Percentiles rank a stretch among this genome's conserved stretches.
These are phyloP conservation scores for Halteria grandinella DNA, from an alignment of 73 alveolate species.

Conservation along the genomic window DNA sequence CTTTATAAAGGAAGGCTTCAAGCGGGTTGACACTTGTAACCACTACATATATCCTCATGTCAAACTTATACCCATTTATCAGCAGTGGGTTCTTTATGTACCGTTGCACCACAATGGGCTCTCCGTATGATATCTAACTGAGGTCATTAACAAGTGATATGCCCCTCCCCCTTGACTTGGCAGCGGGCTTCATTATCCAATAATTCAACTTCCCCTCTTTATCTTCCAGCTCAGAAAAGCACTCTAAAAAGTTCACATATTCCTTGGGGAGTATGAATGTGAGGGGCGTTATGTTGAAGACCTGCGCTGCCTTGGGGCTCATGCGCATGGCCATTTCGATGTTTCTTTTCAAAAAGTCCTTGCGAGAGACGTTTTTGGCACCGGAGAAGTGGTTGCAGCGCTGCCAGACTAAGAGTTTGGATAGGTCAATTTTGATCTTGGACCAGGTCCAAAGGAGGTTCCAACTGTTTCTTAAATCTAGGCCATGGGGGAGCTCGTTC, in stretches of 20 bases:
- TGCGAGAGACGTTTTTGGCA: conserved; percentile 89
- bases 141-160: conserved; percentile 93
- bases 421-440: conserved; percentile 90
- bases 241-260: conserved; percentile 68
- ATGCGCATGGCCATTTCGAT: conserved; percentile 85
- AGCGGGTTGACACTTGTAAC: conserved; percentile 96
- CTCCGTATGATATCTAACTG: conserved; percentile 92
- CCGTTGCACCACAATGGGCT: conserved; percentile 93
- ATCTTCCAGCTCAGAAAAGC: conserved; percentile 72
- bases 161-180: conserved; percentile 96
- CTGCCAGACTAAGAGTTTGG: conserved; percentile 91
- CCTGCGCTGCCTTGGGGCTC: conserved; percentile 74
- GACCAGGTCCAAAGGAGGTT: conserved; percentile 98
- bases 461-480: conserved; percentile 94
- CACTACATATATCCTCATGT: conserved; percentile 94
- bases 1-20: conserved; percentile 97
- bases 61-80: conserved; percentile 97
- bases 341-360: conserved; percentile 92
- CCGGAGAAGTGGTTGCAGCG: conserved; percentile 95
- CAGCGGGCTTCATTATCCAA: conserved; percentile 96
- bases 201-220: conserved; percentile 76
- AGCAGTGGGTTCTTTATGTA: conserved; percentile 95
- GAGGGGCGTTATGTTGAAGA: conserved; percentile 91
- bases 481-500: conserved; percentile 98
- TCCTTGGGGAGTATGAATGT: conserved; percentile 96